Conservation (phyloP, 257 asterid species). For the Solanum chmielewskii region DNA sequence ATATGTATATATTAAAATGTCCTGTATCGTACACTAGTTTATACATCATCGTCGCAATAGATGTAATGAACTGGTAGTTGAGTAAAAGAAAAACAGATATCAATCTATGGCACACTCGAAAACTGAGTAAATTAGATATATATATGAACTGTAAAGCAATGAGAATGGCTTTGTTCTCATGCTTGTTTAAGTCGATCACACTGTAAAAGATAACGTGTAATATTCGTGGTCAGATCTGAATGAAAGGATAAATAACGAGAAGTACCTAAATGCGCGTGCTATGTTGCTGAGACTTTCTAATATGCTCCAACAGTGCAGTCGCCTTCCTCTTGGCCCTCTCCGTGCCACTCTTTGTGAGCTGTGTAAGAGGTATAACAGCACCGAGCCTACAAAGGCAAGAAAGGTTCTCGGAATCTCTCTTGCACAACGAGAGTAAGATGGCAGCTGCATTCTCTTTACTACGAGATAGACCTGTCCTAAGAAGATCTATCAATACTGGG, state of each 20-base stretch:
- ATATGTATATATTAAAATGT: neutral
- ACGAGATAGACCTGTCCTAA: constrained; percentile 60
- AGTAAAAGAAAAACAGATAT: neutral
- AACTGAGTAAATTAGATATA: constrained; percentile 11
- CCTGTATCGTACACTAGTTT: neutral
- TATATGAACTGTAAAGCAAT: neutral
- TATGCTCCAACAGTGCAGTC: constrained; percentile 59
- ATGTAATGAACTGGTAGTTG: neutral
- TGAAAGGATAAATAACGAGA: constrained; percentile 4
- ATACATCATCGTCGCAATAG: neutral
- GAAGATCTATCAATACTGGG: constrained; percentile 63
- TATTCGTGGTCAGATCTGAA: constrained; percentile 17
- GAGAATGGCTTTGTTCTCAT: constrained; percentile 31
- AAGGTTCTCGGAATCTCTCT: constrained; percentile 55
- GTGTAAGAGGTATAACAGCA: constrained; percentile 53
- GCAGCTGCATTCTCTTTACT: constrained; percentile 69
- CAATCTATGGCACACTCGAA: constrained; percentile 4
- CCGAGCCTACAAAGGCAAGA: constrained; percentile 68
- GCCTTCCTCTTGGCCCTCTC: constrained; percentile 91
- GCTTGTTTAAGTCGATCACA: constrained; percentile 19
- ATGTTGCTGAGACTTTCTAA: constrained; percentile 32
- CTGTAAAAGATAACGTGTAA: constrained; percentile 20
- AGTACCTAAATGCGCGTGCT: neutral
- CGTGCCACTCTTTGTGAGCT: constrained; percentile 60
- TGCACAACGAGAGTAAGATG: constrained; percentile 69